Conservation (phyloP, 2,329 filamentous ascomycete species). For the Fusarium xylarioides region DNA sequence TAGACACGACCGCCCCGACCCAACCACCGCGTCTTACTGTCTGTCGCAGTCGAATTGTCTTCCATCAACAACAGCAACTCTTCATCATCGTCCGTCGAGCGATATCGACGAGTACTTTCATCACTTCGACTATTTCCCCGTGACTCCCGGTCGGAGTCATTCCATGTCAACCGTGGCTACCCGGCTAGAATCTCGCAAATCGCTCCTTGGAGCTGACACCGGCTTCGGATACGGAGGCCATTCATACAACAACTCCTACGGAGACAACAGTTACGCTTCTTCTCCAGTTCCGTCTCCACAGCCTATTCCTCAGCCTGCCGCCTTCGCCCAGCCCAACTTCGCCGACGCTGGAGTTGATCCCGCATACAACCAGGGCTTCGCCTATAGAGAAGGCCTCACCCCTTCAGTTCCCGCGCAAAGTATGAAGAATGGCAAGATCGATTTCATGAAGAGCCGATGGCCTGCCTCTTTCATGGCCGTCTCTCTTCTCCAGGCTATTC, state of each 20-base stretch:
- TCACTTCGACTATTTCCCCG: conserved; percentile 17
- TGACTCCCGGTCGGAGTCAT: conserved; percentile 52
- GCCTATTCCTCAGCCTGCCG: conserved; percentile 32
- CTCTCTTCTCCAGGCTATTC: conserved; percentile 77
- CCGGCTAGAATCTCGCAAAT: conserved; percentile 53
- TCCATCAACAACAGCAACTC: conserved; percentile 1
- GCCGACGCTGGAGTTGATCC: conserved; percentile 45
- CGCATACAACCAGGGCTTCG: conserved; percentile 49
- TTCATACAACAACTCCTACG: conserved; percentile 48
- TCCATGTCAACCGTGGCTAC: conserved; percentile 50
- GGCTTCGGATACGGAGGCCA: conserved; percentile 49
- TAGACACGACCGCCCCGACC: conserved; percentile 26
- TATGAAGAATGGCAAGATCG: conserved; percentile 58
- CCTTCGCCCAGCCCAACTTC: conserved; percentile 43
- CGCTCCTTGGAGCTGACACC: conserved; percentile 51
- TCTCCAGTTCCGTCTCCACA: conserved; percentile 27
- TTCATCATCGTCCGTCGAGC: conserved; percentile 18
- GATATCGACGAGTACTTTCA: conserved; percentile 19
- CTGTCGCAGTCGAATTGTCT: conserved; percentile 6
- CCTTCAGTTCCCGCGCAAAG: conserved; percentile 46
- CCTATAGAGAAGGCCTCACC: conserved; percentile 50
- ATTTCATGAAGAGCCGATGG: conserved; percentile 85
- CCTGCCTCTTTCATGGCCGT: conserved; percentile 84
- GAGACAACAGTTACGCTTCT: conserved; percentile 36
- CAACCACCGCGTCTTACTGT: conserved; percentile 15